Evolutionary conservation across 768 basidiomycete species (phyloP).

Genomic region (Porpolomopsis calyptriformis): DNA sequence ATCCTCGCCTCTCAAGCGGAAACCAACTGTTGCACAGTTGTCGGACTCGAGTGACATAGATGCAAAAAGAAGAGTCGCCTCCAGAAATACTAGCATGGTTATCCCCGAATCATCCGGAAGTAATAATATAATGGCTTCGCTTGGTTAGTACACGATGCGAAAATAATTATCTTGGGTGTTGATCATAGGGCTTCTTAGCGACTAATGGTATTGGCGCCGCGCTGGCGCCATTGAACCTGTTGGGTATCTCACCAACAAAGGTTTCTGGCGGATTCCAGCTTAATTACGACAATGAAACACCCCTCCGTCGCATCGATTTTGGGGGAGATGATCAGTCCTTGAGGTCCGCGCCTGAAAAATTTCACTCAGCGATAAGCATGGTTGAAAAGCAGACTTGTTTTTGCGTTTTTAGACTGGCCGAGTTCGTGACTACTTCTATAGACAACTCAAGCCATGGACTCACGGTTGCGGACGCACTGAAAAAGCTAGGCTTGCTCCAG

Average conservation of each 20-base stretch:
- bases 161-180: no score
- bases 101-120: no score
- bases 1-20: not conserved
- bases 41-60: not conserved
- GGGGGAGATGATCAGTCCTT: constrained; percentile 50
- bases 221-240: no score
- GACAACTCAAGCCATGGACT: constrained; percentile 46
- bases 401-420: constrained; percentile 36
- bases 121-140: no score
- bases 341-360: constrained; percentile 23
- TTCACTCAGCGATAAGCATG: no score
- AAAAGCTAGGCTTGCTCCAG: constrained; percentile 41
- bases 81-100: no score
- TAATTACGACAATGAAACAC: constrained; percentile 40
- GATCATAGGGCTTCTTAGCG: no score
- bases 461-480: constrained; percentile 41
- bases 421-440: constrained; percentile 51
- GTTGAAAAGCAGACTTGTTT: not conserved
- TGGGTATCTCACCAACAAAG: no score
- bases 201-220: no score
- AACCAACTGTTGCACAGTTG: not conserved
- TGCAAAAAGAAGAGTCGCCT: not conserved
- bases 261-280: constrained; percentile 30
- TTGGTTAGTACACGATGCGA: no score
- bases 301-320: constrained; percentile 39